A percentile compares a stretch with the other conserved stretches of the same genome.
Evolutionary conservation across 176 grass and related monocot species (phyloP).

Genomic region (Phoenix roebelenii): DNA sequence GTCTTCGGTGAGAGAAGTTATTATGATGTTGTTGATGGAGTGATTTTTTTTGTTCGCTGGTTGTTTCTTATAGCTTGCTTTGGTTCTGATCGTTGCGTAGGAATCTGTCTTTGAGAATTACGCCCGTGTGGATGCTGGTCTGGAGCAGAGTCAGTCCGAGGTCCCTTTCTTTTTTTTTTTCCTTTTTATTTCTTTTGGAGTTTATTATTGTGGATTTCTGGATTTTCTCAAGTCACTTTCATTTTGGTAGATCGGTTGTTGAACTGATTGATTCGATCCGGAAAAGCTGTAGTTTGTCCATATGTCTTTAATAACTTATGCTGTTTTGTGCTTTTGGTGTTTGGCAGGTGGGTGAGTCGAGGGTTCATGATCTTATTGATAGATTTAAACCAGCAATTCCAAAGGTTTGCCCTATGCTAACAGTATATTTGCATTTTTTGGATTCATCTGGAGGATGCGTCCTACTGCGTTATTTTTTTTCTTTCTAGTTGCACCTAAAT

Average conservation of each 20-base stretch:
- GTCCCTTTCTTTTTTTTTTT: conserved; percentile 3
- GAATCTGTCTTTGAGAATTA: conserved; percentile 20
- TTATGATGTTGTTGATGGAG: too few relatives aligned
- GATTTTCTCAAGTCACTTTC: too few relatives aligned
- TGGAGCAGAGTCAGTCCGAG: conserved; percentile 5
- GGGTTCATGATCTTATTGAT: conserved; percentile 22
- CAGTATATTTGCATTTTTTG: too few relatives aligned
- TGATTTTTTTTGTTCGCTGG: too few relatives aligned
- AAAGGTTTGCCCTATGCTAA: conserved; percentile 8
- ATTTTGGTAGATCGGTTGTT: too few relatives aligned
- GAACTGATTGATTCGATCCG: too few relatives aligned
- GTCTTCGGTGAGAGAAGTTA: conserved; percentile 7
- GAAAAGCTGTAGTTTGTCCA: too few relatives aligned
- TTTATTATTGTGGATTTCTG: neutral
- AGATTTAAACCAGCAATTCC: conserved; percentile 25
- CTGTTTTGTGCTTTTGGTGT: too few relatives aligned
- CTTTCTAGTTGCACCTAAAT: too few relatives aligned
- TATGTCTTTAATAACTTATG: too few relatives aligned
- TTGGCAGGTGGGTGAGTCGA: conserved; percentile 20
- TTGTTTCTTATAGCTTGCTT: neutral
- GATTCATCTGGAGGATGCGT: too few relatives aligned
- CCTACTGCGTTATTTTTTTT: too few relatives aligned
- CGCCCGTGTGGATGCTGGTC: neutral
- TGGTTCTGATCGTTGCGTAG: conserved; percentile 18
- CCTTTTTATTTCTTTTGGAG: neutral